Base-by-base conservation (phyloP, 108 stramenopile species). In the Stephanodiscus triporus region DNA sequence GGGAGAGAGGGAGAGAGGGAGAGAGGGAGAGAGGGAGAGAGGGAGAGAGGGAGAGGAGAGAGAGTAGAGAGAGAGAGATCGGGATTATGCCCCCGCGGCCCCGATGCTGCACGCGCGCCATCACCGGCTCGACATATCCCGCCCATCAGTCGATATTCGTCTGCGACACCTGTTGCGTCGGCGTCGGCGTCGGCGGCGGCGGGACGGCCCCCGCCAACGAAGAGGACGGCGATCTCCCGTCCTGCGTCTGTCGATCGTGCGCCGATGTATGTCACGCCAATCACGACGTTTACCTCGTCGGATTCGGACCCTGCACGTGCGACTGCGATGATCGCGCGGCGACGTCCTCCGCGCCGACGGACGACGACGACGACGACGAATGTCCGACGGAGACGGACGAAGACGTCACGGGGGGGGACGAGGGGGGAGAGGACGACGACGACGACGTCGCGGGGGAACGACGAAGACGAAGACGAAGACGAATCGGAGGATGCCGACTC, bases 221-320 rank as follows among this genome's bases (percentile, higher is more conserved):
- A n/a, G 63, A 20, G 11, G 58, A 47, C 32, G 43, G 50, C n/a
- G 60, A 36, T 37, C 58, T 74, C 24, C 86, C 85, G 48, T 66
- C 79, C 13, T 88, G 89, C 55, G 72, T 92, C 9, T 92, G 91
- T 57, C 78, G 90, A 78, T 84, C 78, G n/a, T 92, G 91, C 65
- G 91, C 91, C 1, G 76, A 84, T 24, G 37, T 38, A 9, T 92
- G 89, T 53, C 91, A 90, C 54, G 68, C 59, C 53, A 66, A 66
- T 34, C 88, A 92, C 49, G 77, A 78, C 14, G 71, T 89, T 6
- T 72, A 81, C 22, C 86, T 79, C 63, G 71, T 88, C 9, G 92
- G 87, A 3, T 72, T 84, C 60, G 92, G 90, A 26, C 90, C 88
- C 5, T 79, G 66, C 26, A 89, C 88, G 49, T 93, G 92, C 66